These are phyloP conservation scores for Obba rivulosa DNA, from an alignment of 768 basidiomycete genomes.

Conservation along the genomic window DNA sequence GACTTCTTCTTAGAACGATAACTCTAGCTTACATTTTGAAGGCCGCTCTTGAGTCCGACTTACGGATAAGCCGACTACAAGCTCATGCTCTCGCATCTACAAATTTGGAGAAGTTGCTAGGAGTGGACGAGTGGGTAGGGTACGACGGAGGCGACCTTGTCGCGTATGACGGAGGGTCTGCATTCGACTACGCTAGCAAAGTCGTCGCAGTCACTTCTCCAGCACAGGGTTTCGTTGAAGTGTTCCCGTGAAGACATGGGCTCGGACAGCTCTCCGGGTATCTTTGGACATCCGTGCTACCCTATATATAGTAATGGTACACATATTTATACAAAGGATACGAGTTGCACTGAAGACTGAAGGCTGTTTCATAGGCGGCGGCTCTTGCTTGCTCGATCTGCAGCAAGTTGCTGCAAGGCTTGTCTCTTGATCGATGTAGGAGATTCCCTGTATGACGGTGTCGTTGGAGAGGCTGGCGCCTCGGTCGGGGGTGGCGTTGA, in stretches of 20 bases:
- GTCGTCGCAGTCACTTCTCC: constrained; percentile 25
- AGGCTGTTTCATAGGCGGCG: constrained; percentile 1
- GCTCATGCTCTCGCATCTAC: constrained; percentile 33
- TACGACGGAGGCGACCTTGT: constrained; percentile 25
- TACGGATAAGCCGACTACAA: constrained; percentile 28
- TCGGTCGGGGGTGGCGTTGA: background rate
- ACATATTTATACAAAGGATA: no score
- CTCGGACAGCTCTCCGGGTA: no score
- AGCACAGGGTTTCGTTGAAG: constrained; percentile 21
- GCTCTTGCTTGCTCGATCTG: constrained; percentile 17
- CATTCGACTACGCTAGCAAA: constrained; percentile 26
- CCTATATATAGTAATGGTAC: no score
- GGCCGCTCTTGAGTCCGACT: constrained; percentile 36
- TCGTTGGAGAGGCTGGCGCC: background rate
- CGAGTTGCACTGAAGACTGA: no score
- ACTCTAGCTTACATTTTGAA: constrained; percentile 10
- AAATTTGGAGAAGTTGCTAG: constrained; percentile 40
- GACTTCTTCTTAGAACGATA: background rate
- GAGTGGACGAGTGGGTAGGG: constrained; percentile 35
- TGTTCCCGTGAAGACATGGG: no score
- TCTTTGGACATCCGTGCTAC: no score
- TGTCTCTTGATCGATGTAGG: constrained; percentile 30
- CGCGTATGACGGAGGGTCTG: constrained; percentile 25
- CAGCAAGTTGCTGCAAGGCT: constrained; percentile 28
- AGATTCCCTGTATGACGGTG: constrained; percentile 23